Conservation (phyloP, 2,329 filamentous ascomycete genomes). For the Arachnopeziza araneosa region DNA sequence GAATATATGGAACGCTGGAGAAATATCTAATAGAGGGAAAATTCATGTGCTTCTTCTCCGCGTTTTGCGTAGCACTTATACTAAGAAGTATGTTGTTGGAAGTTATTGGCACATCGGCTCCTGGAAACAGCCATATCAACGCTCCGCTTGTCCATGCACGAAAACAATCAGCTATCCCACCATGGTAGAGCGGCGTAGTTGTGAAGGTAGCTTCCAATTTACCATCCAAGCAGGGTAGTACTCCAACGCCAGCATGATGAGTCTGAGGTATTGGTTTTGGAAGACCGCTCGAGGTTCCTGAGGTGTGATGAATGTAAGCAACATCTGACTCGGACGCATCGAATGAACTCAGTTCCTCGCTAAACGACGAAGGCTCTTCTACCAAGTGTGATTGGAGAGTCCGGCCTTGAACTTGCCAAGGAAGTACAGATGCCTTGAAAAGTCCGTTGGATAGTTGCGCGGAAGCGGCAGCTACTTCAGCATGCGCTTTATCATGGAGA, state of each 20-base stretch:
- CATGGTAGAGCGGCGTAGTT: slow-evolving; percentile 61
- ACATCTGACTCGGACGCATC: slow-evolving; percentile 16
- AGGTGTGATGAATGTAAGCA: slow-evolving; percentile 58
- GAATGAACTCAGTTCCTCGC: not conserved
- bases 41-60: slow-evolving; percentile 12
- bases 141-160: slow-evolving; percentile 55
- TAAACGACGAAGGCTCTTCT: not conserved
- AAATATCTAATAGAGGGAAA: slow-evolving; percentile 48
- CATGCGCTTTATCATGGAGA: slow-evolving; percentile 34
- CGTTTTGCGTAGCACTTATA: slow-evolving; percentile 26
- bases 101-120: slow-evolving; percentile 50
- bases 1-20: slow-evolving; percentile 54
- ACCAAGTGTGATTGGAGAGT: not conserved
- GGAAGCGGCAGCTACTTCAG: slow-evolving; percentile 10
- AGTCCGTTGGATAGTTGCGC: slow-evolving; percentile 15
- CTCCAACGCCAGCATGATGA: slow-evolving; percentile 49
- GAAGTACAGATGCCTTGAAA: slow-evolving; percentile 9
- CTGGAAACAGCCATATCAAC: slow-evolving; percentile 58
- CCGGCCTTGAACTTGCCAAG: slow-evolving; percentile 1
- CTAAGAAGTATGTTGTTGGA: slow-evolving; percentile 45
- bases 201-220: slow-evolving; percentile 49
- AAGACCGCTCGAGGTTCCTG: slow-evolving; percentile 57
- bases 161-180: slow-evolving; percentile 57
- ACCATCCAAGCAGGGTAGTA: slow-evolving; percentile 43
- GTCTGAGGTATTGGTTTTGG: slow-evolving; percentile 58